Evolutionary conservation across 2,329 filamentous ascomycete genomes (phyloP), one percentile per base, ranked within the genome.

Genomic region (Teratosphaeria gauchensis): DNA sequence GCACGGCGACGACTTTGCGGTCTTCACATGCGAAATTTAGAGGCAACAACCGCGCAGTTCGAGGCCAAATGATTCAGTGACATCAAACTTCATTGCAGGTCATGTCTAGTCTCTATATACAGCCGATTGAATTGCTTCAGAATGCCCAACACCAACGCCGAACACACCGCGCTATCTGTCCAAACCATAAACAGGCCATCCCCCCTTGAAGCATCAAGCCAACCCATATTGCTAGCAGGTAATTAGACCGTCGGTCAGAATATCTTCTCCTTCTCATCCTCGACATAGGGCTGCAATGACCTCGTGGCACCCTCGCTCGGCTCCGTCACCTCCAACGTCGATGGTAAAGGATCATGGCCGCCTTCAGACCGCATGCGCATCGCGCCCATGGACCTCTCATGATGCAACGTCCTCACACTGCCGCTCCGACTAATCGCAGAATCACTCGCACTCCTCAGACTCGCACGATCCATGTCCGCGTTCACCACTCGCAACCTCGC

Each of bases 401-500:
- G 55, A 16, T 52, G 53, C 52, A 62, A 16, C 8, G 19, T 46
- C 56, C 53, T 57, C 31, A 59, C n/a, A 51, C 62, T 64, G n/a
- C 54, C 56, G 1, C 30, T 58, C 54, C 62, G 59, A 51, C 62
- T 63, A 8, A 63, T 5, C 14, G 61, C 66, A 3, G 68, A 65
- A 56, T 70, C 71, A 33, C 68, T 71, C 3, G 67, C 69, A 60
- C 69, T 71, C 54, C 71, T 60, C 64, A 73, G 52, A 63, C 71
- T 74, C 33, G 69, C 69, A 58, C 70, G 63, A 61, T 76, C 73
- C 55, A 78, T 74, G 67, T 87, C 87, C 14, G 83, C 86, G 71
- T 97, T 97, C 21, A 96, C 92, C n/a, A 97, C 91, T 30, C 92
- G 78, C 62, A 97, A 75, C 65, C 85, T 84, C 73, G 92, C 88